These are phyloP conservation scores for Suhomyces chickasaworum DNA, from an alignment of 1,139 yeast genomes.

Conservation along the genomic window DNA sequence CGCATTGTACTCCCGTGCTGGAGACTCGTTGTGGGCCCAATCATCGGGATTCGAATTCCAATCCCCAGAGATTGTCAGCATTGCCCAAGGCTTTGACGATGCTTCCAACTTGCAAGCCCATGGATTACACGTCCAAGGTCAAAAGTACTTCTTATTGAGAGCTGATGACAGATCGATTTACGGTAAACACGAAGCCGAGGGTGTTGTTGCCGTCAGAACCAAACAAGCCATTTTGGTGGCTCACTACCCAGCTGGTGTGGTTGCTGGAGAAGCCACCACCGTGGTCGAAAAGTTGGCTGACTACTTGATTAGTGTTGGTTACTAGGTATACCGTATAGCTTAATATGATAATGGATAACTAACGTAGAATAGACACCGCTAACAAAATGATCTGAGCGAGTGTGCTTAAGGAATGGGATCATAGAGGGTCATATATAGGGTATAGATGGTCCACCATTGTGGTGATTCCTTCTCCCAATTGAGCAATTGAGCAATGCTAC, in stretches of 20 bases:
- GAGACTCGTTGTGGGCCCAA: constrained; percentile 94
- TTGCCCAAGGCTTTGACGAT: constrained; percentile 80
- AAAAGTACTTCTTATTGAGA: constrained; percentile 83
- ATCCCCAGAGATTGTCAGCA: constrained; percentile 68
- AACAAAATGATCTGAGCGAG: background rate
- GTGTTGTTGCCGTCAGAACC: constrained; percentile 88
- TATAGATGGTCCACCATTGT: too few species aligned
- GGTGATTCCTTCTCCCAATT: too few species aligned
- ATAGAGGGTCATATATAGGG: too few species aligned
- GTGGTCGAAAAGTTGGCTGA: constrained; percentile 95
- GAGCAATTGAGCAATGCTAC: too few species aligned
- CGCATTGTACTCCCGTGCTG: constrained; percentile 90
- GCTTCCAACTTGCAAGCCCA: constrained; percentile 76
- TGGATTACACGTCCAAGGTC: constrained; percentile 83
- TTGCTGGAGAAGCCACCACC: constrained; percentile 93
- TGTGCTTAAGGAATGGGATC: background rate
- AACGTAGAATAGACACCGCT: background rate
- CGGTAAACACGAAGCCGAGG: constrained; percentile 87
- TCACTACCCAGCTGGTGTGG: constrained; percentile 90
- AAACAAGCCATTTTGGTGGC: constrained; percentile 89
- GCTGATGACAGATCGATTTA: constrained; percentile 94
- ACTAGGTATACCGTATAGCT: constrained; percentile 37
- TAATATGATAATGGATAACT: constrained; percentile 1
- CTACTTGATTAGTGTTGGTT: constrained; percentile 84
- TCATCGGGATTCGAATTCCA: constrained; percentile 69